These are phyloP conservation scores for Dianthus caryophyllus DNA, from an alignment of 148 eudicot species.

Conservation along the genomic window DNA sequence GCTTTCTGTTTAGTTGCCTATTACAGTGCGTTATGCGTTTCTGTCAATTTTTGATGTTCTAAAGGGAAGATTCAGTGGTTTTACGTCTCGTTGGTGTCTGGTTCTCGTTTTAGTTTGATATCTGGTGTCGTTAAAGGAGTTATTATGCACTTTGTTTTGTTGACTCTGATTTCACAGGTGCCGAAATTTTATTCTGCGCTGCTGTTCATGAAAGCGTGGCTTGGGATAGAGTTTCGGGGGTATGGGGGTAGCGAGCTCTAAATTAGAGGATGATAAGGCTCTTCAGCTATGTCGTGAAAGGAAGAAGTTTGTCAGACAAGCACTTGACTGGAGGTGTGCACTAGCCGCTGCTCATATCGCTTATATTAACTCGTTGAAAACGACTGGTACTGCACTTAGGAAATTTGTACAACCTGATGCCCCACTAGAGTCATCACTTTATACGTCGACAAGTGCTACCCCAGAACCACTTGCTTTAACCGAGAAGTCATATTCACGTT, in stretches of 20 bases:
- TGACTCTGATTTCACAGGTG: constrained; percentile 9
- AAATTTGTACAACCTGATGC: constrained; percentile 66
- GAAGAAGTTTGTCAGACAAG: constrained; percentile 77
- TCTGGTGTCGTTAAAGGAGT: not conserved
- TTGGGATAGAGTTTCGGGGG: constrained; percentile 16
- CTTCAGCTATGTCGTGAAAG: constrained; percentile 76
- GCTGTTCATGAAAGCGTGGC: constrained; percentile 23
- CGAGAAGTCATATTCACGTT: constrained; percentile 53
- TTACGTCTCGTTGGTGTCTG: not conserved
- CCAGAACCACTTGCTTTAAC: constrained; percentile 53
- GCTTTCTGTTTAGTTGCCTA: not conserved
- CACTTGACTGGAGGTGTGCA: constrained; percentile 90
- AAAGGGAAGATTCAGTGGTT: not conserved
- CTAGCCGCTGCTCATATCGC: constrained; percentile 74
- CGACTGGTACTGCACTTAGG: constrained; percentile 63
- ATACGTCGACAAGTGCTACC: constrained; percentile 59
- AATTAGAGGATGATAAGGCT: constrained; percentile 80
- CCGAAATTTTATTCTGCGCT: constrained; percentile 2
- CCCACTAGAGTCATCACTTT: constrained; percentile 45
- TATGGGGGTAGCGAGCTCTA: constrained; percentile 85
- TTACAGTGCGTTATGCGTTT: not conserved
- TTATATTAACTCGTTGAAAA: constrained; percentile 62
- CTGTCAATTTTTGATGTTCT: not conserved
- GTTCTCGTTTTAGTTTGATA: not conserved
- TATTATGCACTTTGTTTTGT: not conserved